Evolutionary conservation across 1,139 yeast species (phyloP).

Genomic region (Meyerozyma athensensis): DNA sequence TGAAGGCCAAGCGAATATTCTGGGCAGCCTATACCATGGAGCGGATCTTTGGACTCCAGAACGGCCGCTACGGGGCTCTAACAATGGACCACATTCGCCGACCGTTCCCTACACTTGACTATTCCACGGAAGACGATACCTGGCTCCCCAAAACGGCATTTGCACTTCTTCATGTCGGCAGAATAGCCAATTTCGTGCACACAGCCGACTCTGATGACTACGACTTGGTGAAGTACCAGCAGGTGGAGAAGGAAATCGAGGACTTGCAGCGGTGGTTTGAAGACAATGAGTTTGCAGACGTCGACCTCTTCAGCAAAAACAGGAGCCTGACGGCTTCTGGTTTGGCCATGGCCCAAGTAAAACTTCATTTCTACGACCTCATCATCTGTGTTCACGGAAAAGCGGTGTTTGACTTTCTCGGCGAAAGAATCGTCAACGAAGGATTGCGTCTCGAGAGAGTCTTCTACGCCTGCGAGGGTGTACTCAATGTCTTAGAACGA

Average conservation of each 20-base stretch:
- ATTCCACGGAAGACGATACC: constrained; percentile 37
- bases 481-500: constrained; percentile 29
- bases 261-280: constrained; percentile 31
- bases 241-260: constrained; percentile 30
- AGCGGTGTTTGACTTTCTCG: constrained; percentile 30
- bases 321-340: constrained; percentile 1
- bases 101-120: constrained; percentile 32
- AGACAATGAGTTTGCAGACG: constrained; percentile 32
- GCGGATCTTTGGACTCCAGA: constrained; percentile 49
- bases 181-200: constrained; percentile 34
- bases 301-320: constrained; percentile 22
- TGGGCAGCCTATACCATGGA: constrained; percentile 59
- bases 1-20: constrained; percentile 51
- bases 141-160: constrained; percentile 53
- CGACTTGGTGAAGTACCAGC: constrained; percentile 28
- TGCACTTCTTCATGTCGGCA: constrained; percentile 42
- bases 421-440: constrained; percentile 25
- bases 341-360: constrained; percentile 34
- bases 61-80: constrained; percentile 46
- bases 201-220: constrained; percentile 24
- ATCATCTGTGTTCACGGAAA: constrained; percentile 36
- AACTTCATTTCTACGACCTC: constrained; percentile 38
- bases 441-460: constrained; percentile 34
- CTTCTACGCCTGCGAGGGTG: constrained; percentile 31
- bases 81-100: constrained; percentile 30